Evolutionary conservation across 306 rosid species (phyloP), one percentile per base, ranked within the genome.

Genomic region (Carpinus viminea): DNA sequence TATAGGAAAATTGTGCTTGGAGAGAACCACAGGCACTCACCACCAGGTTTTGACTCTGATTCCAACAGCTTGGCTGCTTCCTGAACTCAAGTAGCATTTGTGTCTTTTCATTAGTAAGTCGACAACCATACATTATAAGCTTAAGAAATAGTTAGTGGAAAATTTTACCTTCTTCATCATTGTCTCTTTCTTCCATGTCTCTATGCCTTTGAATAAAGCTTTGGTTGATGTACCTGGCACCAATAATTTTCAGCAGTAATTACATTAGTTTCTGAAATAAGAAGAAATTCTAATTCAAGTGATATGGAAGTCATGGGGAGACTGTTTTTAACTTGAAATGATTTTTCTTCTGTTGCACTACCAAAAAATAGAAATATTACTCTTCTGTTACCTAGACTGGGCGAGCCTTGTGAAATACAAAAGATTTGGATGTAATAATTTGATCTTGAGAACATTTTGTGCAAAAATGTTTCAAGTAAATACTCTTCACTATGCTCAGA

Each of bases 151-250:
- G 18, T 43, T 15, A 8, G 7, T 18, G 62, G 12, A 70, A 56
- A 68, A 68, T 24, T 17, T 38, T 60, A 92, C 95, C 92, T 81
- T 75, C 82, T 84, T 87, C 79, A 90, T 70, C 81, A 70, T 64
- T 52, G 91, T 85, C 80, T 92, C 97, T 77, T 89, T 90, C 78
- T 86, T 90, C 97, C 97, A 92, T 61, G 95, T 87, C 1, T 92
- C 87, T 73, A 86, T 17, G 62, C 95, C 97, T 83, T 89, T 92
- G 61, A 90, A 43, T 70, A 86, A 83, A 75, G 97, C 95, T 75
- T 89, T 92, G 68, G 86, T 86, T 79, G 95, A 77, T 68, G 95
- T 92, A 73, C 88, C 97, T 92, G 83, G 74, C 80, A 78, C 56
- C 79, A 24, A 34, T 57, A 52, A 36, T 18, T 68, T 72, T 69